A percentile compares a stretch with the other conserved stretches of the same genome.
These are phyloP conservation scores for Naganishia antarctica DNA, from an alignment of 768 basidiomycete species.

Conservation along the genomic window DNA sequence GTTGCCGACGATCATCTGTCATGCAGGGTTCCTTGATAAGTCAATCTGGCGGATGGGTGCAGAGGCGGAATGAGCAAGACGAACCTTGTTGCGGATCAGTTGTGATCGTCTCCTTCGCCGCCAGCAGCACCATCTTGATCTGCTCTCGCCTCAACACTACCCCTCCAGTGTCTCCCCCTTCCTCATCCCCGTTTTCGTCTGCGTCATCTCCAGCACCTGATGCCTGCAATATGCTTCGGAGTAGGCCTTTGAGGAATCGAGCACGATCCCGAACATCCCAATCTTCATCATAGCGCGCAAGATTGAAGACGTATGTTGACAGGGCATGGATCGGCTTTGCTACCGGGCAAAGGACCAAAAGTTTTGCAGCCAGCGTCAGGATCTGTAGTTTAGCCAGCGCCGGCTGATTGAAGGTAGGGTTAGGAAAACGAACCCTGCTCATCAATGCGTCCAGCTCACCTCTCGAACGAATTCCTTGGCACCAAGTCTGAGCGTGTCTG, in stretches of 20 bases:
- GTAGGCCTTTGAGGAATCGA: constrained; percentile 68
- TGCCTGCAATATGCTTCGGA: constrained; percentile 55
- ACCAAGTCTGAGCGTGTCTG: constrained; percentile 78
- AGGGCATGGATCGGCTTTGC: constrained; percentile 47
- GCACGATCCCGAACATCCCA: constrained; percentile 89
- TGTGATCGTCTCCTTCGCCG: constrained; percentile 56
- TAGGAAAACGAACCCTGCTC: background rate
- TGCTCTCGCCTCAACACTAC: constrained; percentile 79
- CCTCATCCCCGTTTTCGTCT: constrained; percentile 47
- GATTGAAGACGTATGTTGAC: constrained; percentile 64
- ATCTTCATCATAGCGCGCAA: constrained; percentile 80
- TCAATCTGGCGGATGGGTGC: background rate
- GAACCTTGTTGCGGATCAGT: background rate
- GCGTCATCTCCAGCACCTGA: constrained; percentile 22
- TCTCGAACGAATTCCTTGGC: constrained; percentile 69
- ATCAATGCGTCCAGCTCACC: constrained; percentile 51
- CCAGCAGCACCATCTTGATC: constrained; percentile 70
- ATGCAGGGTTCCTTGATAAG: background rate
- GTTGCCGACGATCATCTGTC: background rate
- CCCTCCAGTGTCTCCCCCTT: constrained; percentile 58
- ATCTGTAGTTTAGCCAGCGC: constrained; percentile 73
- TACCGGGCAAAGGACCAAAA: constrained; percentile 61
- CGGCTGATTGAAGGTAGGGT: constrained; percentile 52
- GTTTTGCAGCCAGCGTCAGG: constrained; percentile 78
- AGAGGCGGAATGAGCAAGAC: constrained; percentile 49